Evolutionary conservation across 1,284 basidiomycete species (phyloP).

Genomic region (Phenoliferia sp.): DNA sequence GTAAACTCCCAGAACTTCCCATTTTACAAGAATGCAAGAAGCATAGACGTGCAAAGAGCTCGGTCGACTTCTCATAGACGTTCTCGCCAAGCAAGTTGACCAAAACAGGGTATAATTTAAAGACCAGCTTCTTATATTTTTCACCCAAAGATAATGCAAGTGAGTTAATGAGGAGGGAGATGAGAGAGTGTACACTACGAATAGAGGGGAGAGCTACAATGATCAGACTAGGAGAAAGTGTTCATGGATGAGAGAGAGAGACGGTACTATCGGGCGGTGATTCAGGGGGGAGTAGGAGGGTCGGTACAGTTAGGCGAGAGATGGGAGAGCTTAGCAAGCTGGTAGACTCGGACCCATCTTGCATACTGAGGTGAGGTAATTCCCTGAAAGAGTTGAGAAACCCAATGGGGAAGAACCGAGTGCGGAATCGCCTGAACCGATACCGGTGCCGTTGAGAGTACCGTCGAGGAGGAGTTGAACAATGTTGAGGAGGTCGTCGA

Average conservation of each 20-base stretch:
- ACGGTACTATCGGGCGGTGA: too few species aligned
- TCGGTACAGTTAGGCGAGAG: too few species aligned
- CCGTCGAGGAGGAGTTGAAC: slow-evolving; percentile 4
- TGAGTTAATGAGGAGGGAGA: neutral
- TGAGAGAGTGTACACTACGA: neutral
- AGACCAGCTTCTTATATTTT: neutral
- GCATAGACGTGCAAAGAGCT: too few species aligned
- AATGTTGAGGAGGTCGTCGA: slow-evolving; percentile 1
- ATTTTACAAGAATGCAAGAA: too few species aligned
- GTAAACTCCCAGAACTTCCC: too few species aligned
- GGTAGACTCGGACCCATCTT: neutral
- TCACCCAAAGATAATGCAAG: neutral
- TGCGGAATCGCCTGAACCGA: neutral
- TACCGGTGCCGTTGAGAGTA: neutral
- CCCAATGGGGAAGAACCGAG: neutral
- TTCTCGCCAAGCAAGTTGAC: too few species aligned
- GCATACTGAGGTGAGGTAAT: neutral
- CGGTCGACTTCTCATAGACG: too few species aligned
- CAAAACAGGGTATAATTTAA: too few species aligned
- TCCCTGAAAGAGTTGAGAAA: slow-evolving; percentile 1
- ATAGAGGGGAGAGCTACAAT: neutral
- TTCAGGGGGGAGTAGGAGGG: too few species aligned
- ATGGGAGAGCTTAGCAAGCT: neutral
- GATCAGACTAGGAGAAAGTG: neutral
- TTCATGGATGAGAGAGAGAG: neutral